Evolutionary conservation across 345 rosid species (phyloP).

Genomic region (Euphorbia pulcherrima): DNA sequence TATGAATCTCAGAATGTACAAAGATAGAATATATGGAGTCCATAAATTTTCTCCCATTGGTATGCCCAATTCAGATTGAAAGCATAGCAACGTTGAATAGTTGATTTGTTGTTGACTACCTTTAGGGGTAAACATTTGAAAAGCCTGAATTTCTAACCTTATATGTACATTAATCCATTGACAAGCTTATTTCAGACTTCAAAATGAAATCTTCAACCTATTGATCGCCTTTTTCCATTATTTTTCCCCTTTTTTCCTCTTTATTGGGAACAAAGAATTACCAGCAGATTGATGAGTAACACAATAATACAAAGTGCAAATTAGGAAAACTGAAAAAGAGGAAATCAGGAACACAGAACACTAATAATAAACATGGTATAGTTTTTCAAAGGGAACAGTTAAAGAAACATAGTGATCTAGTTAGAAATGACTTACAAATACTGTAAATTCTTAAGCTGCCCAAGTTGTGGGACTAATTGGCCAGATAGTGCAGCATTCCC

Average conservation of each 20-base stretch:
- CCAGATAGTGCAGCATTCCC: conserved; percentile 44
- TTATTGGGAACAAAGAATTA: background rate
- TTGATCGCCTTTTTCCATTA: background rate
- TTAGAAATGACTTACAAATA: conserved; percentile 30
- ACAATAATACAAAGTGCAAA: background rate
- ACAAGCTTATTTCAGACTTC: background rate
- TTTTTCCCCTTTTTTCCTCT: background rate
- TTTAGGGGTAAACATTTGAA: background rate
- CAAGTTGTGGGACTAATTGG: conserved; percentile 36
- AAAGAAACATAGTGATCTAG: background rate
- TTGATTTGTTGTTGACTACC: background rate
- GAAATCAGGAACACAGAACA: background rate
- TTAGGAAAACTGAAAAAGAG: background rate
- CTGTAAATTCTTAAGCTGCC: conserved; percentile 40
- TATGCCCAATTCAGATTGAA: conserved; percentile 1
- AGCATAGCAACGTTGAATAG: background rate
- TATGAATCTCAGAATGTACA: background rate
- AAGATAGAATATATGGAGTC: background rate
- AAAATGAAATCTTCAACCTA: background rate
- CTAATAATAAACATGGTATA: background rate
- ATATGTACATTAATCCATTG: background rate
- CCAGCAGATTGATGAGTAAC: background rate
- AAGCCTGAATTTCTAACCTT: background rate
- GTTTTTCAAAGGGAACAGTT: background rate
- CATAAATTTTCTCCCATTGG: conserved; percentile 1